These are phyloP conservation scores for Podospora didyma DNA, from an alignment of 495 filamentous ascomycete genomes.

Conservation along the genomic window DNA sequence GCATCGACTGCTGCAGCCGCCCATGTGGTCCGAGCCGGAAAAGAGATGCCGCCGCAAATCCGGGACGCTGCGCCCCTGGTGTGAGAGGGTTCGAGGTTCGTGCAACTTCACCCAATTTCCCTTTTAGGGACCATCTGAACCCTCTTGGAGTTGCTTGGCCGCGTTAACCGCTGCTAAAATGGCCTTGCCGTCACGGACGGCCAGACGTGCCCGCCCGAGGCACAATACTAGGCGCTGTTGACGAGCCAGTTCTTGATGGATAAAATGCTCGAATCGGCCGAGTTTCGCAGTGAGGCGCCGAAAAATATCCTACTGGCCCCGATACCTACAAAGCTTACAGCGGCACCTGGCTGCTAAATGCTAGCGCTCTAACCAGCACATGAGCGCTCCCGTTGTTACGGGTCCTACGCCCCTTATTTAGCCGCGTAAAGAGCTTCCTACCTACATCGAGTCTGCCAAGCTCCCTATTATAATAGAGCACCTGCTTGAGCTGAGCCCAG, in stretches of 20 bases:
- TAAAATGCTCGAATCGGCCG: conserved; percentile 6
- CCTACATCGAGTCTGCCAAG: conserved; percentile 2
- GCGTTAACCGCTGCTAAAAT: no score
- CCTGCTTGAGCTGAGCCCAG: neutral
- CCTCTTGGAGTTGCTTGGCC: no score
- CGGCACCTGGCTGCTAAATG: neutral
- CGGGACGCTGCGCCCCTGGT: no score
- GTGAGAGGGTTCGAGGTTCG: no score
- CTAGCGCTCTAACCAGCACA: neutral
- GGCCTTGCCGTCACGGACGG: neutral
- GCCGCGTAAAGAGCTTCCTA: neutral
- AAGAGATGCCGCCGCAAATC: no score
- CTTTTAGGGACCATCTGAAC: no score
- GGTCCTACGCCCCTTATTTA: neutral
- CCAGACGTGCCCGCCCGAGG: neutral
- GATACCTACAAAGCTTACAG: conserved; percentile 5
- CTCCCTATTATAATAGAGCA: neutral
- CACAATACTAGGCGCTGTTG: conserved; percentile 4
- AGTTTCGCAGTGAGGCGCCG: conserved; percentile 4
- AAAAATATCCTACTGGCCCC: conserved; percentile 4
- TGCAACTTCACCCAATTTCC: no score
- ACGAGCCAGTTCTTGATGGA: conserved; percentile 8
- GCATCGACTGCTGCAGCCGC: no score
- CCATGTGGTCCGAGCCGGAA: no score
- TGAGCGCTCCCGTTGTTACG: neutral